These are phyloP conservation scores for Porphyrellus cyaneotinctus DNA, from an alignment of 768 basidiomycete genomes.

Conservation along the genomic window DNA sequence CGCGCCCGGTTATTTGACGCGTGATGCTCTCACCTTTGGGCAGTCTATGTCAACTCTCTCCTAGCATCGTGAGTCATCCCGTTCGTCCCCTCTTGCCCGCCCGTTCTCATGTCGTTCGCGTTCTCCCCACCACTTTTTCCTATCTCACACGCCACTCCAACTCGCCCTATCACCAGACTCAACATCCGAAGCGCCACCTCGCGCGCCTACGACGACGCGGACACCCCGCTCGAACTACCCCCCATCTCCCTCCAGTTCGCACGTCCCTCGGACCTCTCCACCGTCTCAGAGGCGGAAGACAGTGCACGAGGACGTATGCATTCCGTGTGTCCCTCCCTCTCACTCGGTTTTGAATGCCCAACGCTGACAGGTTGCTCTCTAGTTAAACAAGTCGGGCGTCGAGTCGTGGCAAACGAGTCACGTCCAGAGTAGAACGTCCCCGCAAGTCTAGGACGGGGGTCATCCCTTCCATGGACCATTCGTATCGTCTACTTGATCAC, in stretches of 20 bases:
- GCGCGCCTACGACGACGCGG: conserved; percentile 7
- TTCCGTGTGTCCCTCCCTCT: neutral
- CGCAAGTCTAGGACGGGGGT: neutral
- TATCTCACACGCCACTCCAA: no score
- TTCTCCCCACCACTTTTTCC: no score
- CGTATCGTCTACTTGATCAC: no score
- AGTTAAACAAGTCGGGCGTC: conserved; percentile 8
- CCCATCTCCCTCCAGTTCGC: conserved; percentile 25
- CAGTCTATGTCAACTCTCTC: conserved; percentile 31
- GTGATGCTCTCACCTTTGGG: no score
- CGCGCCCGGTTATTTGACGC: no score
- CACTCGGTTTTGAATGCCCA: neutral
- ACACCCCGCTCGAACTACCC: conserved; percentile 10
- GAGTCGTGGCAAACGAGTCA: conserved; percentile 18
- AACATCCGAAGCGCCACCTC: conserved; percentile 25
- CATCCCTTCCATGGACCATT: no score
- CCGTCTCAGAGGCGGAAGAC: neutral
- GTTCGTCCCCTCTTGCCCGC: neutral
- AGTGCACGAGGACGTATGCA: neutral
- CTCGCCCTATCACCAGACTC: conserved; percentile 11
- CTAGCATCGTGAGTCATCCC: conserved; percentile 22
- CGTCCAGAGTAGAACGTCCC: neutral
- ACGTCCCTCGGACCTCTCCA: conserved; percentile 11
- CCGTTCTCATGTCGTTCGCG: no score
- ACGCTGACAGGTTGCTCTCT: neutral